A percentile compares a stretch with the other conserved stretches of the same genome.
Conservation (phyloP, 257 asterid species). For the Ophiorrhiza pumila region DNA sequence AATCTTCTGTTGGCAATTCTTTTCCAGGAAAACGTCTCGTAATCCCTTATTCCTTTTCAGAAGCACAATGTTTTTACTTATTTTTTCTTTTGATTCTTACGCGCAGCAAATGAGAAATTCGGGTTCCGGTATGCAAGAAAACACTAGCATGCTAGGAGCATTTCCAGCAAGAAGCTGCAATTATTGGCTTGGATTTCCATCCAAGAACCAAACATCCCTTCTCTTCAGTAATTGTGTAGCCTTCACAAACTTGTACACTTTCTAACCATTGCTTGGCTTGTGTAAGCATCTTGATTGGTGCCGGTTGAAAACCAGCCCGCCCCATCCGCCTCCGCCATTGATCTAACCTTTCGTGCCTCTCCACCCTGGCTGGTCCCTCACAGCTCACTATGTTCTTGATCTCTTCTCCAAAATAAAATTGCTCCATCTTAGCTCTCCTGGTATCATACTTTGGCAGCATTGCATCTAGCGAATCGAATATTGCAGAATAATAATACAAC, state of each 20-base stretch:
- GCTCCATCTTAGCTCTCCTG: slow-evolving; percentile 70
- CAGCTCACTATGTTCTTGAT: slow-evolving; percentile 84
- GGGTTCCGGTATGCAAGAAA: not conserved
- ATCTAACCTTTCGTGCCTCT: slow-evolving; percentile 79
- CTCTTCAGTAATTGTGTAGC: slow-evolving; percentile 66
- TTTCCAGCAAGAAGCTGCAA: slow-evolving; percentile 85
- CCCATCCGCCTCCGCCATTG: slow-evolving; percentile 94
- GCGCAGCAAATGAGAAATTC: no score
- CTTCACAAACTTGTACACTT: slow-evolving; percentile 42
- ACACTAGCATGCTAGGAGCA: slow-evolving; percentile 28
- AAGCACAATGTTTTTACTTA: not conserved
- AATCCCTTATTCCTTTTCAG: not conserved
- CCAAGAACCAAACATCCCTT: slow-evolving; percentile 70
- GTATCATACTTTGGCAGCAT: slow-evolving; percentile 76
- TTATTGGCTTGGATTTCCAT: slow-evolving; percentile 77
- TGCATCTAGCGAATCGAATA: slow-evolving; percentile 72
- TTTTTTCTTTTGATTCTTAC: no score
- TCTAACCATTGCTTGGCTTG: slow-evolving; percentile 62
- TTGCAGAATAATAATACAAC: slow-evolving; percentile 68
- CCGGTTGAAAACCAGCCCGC: slow-evolving; percentile 70
- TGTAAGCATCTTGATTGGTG: slow-evolving; percentile 54
- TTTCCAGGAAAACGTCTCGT: not conserved
- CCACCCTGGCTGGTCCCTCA: slow-evolving; percentile 79
- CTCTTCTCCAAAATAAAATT: slow-evolving; percentile 78
- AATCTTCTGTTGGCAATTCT: not conserved